phyloP scores from a whole-genome alignment of 139 green algal genomes.

The Chlorella sp. region DNA sequence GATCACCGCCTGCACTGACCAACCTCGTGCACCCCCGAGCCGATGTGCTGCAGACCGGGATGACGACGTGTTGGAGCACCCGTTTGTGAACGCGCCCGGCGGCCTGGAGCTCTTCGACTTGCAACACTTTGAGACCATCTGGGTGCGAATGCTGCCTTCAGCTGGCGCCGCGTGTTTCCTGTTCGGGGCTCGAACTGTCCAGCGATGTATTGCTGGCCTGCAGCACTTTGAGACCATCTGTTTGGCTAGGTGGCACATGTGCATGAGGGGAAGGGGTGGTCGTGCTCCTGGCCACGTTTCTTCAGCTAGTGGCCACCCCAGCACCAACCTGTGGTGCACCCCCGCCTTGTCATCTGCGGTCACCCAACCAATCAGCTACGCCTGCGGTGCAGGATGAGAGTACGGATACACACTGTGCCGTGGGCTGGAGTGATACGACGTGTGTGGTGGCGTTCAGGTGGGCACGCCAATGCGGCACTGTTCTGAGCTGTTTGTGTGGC shows the following conservation, averaged over 20 bases:
- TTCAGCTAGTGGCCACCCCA: too few relatives aligned
- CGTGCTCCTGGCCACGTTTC: too few relatives aligned
- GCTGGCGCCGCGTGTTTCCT: too few relatives aligned
- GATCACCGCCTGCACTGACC: too few relatives aligned
- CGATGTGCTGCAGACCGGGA: neutral
- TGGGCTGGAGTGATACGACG: slow-evolving; percentile 13
- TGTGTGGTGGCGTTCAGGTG: slow-evolving; percentile 20
- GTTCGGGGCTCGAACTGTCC: neutral
- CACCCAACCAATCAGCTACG: too few relatives aligned
- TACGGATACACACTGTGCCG: slow-evolving; percentile 22
- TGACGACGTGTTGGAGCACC: neutral
- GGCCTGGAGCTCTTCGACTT: slow-evolving; percentile 3
- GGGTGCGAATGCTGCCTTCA: neutral
- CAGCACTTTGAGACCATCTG: neutral
- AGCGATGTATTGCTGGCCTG: too few relatives aligned
- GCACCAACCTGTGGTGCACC: too few relatives aligned
- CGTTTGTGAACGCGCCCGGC: neutral
- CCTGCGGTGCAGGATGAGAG: neutral
- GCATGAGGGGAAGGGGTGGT: too few relatives aligned
- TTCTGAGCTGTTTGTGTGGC: too few relatives aligned
- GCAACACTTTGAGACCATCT: neutral
- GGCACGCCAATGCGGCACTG: too few relatives aligned
- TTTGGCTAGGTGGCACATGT: neutral
- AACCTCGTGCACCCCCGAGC: too few relatives aligned
- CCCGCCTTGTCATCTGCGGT: too few relatives aligned